Base-by-base conservation (phyloP, 176 grass and related monocot genomes). In the Themeda triandra region DNA sequence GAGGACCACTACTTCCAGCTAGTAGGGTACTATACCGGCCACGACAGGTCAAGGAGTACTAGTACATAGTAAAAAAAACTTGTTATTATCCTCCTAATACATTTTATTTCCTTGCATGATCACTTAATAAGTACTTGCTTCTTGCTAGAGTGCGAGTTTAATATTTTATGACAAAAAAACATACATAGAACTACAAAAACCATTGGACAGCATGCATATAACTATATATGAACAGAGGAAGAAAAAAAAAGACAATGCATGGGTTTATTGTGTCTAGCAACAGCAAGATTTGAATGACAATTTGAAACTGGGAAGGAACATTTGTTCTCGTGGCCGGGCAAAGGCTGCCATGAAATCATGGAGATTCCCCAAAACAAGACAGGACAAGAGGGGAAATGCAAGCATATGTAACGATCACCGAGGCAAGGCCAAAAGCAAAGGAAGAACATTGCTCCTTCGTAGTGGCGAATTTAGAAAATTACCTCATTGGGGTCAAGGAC, bases 281-380 rank as follows among this genome's bases (percentile, higher is more conserved):
- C 25, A 30, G 6, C 25, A 12, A 30, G 6, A 64, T 64, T 7
- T 15, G 27, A 64, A 64, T 31, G 25, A 11, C 13, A 31, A 84
- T 91, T 87, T 80, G 75, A 83, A 83, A 78, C 9, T 67, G 25
- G 2, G 35, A 24, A 35, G 19, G 33, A 64, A 15, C 62, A 30
- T 29, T 15, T 30, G 27, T 31, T 64, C 62, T 11, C 28, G 13
- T 64, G 25, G 12, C 62, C 24, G 13, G 1, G 62, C 62, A 64
- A 42, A 73, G 39, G 84, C 88, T 86, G 88, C 58, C 80, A 87
- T 87, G 74, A 79, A 87, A 90, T 87, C 74, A 87, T 83, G 84
- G 30, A 63, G 75, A 87, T 83, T 87, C 89, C 89, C 73, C 8
- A 2, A 25, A 75, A 87, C 80, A 83, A 87, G 80, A 87, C 89